A percentile compares a stretch with the other conserved stretches of the same genome.
Evolutionary conservation across 257 asterid genomes (phyloP).

Genomic region (Nicotiana undulata): DNA sequence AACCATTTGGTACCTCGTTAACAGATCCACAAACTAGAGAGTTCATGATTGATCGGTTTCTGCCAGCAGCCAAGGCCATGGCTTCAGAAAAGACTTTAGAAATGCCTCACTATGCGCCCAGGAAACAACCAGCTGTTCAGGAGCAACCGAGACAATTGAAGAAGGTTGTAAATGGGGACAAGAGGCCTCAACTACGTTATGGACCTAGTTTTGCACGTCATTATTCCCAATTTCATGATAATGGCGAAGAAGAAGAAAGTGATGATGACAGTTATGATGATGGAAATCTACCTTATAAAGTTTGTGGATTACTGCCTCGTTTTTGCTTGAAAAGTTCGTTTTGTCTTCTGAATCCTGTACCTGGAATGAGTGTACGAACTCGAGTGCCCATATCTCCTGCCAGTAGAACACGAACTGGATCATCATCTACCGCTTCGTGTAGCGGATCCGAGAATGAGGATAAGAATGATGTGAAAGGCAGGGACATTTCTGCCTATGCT

Average conservation of each 20-base stretch:
- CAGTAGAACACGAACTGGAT: conserved; percentile 30
- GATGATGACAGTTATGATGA: conserved; percentile 41
- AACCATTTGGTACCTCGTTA: conserved; percentile 20
- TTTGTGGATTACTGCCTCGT: conserved; percentile 74
- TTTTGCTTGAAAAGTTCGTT: conserved; percentile 54
- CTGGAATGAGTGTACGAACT: conserved; percentile 55
- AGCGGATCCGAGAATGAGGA: conserved; percentile 49
- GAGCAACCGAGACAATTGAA: conserved; percentile 30
- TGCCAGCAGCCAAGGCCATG: conserved; percentile 94
- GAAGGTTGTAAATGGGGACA: conserved; percentile 24
- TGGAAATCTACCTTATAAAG: conserved; percentile 26
- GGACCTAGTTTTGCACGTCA: conserved; percentile 65
- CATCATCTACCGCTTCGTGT: conserved; percentile 37
- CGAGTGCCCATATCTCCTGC: conserved; percentile 39
- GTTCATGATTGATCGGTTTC: conserved; percentile 79
- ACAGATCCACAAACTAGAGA: conserved; percentile 46
- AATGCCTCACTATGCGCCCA: conserved; percentile 46
- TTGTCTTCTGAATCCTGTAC: conserved; percentile 49
- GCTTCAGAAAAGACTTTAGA: conserved; percentile 62
- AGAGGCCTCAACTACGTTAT: conserved; percentile 58
- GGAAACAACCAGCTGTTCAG: conserved; percentile 33
- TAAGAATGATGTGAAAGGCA: conserved; percentile 11
- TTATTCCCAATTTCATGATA: conserved; percentile 31
- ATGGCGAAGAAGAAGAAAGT: conserved; percentile 46
- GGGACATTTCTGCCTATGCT: conserved; percentile 8